Evolutionary conservation across 306 rosid species (phyloP).

Genomic region (Fagus sylvatica): DNA sequence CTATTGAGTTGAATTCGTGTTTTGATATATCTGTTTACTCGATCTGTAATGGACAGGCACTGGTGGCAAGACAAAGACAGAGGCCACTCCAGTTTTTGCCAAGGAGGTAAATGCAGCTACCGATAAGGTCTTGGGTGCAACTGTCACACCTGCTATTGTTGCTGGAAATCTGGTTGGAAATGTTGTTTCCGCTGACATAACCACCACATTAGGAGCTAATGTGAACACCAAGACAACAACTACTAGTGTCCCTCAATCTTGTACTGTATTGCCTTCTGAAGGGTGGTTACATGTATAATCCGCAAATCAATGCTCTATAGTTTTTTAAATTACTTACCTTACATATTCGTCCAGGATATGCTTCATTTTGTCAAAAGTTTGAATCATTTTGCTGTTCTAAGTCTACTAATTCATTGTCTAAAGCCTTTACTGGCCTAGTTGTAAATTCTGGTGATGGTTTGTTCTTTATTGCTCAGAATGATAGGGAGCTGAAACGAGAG

Average conservation of each 20-base stretch:
- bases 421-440: slow-evolving; percentile 8
- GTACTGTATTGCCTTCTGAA: slow-evolving; percentile 67
- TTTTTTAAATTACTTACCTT: slow-evolving; percentile 4
- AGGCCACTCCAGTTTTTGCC: slow-evolving; percentile 33
- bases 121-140: slow-evolving; percentile 26
- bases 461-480: slow-evolving; percentile 56
- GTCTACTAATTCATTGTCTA: neutral
- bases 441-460: slow-evolving; percentile 12
- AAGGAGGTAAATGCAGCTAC: slow-evolving; percentile 43
- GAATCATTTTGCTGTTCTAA: too few relatives aligned
- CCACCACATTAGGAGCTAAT: slow-evolving; percentile 50
- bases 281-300: slow-evolving; percentile 64
- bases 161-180: slow-evolving; percentile 49
- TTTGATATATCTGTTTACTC: slow-evolving; percentile 16
- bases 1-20: neutral
- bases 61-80: slow-evolving; percentile 60
- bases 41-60: slow-evolving; percentile 42
- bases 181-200: slow-evolving; percentile 65
- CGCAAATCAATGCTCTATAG: neutral
- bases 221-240: slow-evolving; percentile 40
- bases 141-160: slow-evolving; percentile 37
- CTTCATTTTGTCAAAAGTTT: neutral
- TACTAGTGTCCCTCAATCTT: slow-evolving; percentile 37
- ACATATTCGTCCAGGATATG: neutral
- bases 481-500: slow-evolving; percentile 86